Evolutionary conservation across 2,329 filamentous ascomycete genomes (phyloP).

Genomic region (Zasmidium citrigriseum): DNA sequence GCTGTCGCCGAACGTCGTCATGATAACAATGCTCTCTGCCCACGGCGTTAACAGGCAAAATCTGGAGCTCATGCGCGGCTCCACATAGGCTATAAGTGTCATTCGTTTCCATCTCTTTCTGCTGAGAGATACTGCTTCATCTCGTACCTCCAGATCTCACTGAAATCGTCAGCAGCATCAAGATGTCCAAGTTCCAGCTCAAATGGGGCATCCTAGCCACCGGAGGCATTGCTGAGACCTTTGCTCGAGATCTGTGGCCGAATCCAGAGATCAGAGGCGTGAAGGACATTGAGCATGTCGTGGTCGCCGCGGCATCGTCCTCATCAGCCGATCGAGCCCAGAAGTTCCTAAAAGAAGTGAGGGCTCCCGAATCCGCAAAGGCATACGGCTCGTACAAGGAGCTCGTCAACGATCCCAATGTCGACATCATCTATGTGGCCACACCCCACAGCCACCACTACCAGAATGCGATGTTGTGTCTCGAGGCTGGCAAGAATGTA

Average conservation of each 20-base stretch:
- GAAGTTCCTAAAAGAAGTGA: conserved; percentile 70
- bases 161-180: neutral
- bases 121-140: too few relatives aligned
- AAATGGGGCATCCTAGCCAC: conserved; percentile 50
- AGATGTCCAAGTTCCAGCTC: conserved; percentile 37
- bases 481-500: conserved; percentile 82
- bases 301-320: conserved; percentile 80
- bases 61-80: neutral
- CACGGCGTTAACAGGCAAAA: neutral
- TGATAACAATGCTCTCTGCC: neutral
- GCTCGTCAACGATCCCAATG: conserved; percentile 73
- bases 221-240: conserved; percentile 50
- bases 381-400: conserved; percentile 81
- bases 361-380: conserved; percentile 67
- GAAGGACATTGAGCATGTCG: conserved; percentile 71
- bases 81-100: neutral
- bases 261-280: conserved; percentile 71
- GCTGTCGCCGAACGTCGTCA: neutral
- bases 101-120: neutral
- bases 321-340: conserved; percentile 68
- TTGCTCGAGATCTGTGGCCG: conserved; percentile 76
- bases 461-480: conserved; percentile 82
- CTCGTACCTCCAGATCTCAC: neutral
- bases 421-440: conserved; percentile 86
- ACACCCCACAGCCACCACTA: conserved; percentile 93